Conservation (phyloP, 257 asterid genomes). For the Rubia yunnanensis region DNA sequence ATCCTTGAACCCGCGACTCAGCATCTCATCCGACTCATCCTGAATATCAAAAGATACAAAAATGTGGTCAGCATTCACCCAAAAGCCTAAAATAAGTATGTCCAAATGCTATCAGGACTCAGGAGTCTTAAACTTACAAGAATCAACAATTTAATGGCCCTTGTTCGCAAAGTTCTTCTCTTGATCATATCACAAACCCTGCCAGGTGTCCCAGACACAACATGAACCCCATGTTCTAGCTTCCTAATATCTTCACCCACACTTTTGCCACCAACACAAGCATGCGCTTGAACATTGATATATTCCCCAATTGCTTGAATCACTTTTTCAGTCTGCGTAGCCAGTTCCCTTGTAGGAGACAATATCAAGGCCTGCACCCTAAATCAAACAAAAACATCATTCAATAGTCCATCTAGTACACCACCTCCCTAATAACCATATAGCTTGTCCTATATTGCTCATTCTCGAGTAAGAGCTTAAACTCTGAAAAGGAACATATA, state of each 20-base stretch:
- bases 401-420: neutral
- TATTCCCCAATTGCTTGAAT: constrained; percentile 84
- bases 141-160: constrained; percentile 69
- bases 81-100: neutral
- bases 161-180: constrained; percentile 84
- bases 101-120: neutral
- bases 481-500: neutral
- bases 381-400: constrained; percentile 2
- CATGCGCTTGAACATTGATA: constrained; percentile 84
- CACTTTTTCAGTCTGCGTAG: constrained; percentile 87
- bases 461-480: neutral
- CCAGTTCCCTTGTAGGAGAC: constrained; percentile 97
- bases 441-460: neutral
- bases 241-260: constrained; percentile 92
- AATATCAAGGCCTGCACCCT: constrained; percentile 95
- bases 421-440: neutral
- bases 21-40: constrained; percentile 99
- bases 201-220: constrained; percentile 98
- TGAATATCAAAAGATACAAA: constrained; percentile 18
- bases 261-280: constrained; percentile 96
- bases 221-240: constrained; percentile 95
- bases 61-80: neutral
- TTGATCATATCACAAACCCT: constrained; percentile 97
- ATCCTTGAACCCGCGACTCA: constrained; percentile 98
- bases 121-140: constrained; percentile 44